phyloP scores from a whole-genome alignment of 176 grass and related monocot genomes.

The bread wheat (Triticum aestivum) region DNA sequence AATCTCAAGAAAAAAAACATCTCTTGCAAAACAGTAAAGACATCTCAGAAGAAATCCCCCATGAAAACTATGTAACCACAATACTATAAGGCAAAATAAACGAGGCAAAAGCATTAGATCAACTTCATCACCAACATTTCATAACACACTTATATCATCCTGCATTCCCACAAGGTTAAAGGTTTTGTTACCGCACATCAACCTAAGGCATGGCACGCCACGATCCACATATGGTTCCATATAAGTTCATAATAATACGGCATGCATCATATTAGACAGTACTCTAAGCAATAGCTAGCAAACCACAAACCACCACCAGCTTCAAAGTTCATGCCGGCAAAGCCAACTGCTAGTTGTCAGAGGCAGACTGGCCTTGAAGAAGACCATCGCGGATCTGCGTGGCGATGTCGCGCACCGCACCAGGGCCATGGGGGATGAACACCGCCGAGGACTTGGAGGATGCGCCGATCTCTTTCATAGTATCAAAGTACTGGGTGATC shows the following conservation, averaged over 20 bases:
- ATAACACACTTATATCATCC: background rate
- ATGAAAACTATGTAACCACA: background rate
- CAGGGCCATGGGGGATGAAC: conserved; percentile 80
- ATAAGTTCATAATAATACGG: background rate
- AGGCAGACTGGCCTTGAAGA: conserved; percentile 43
- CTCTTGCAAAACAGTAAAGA: too few relatives aligned
- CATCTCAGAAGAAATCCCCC: too few relatives aligned
- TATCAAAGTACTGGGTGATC: conserved; percentile 87
- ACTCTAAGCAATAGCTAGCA: background rate
- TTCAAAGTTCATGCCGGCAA: background rate
- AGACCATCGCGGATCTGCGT: conserved; percentile 77
- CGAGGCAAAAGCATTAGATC: background rate
- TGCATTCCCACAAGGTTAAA: background rate
- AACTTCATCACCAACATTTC: background rate
- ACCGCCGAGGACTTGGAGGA: conserved; percentile 64
- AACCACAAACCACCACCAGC: conserved; percentile 4
- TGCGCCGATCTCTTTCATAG: conserved; percentile 89
- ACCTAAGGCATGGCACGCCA: background rate
- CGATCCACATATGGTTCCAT: background rate
- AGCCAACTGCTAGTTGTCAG: background rate
- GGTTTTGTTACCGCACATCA: background rate
- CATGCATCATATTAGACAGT: background rate
- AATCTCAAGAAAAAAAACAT: background rate
- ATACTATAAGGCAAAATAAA: background rate
- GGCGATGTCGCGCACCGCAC: conserved; percentile 66